phyloP scores from a whole-genome alignment of 1,284 basidiomycete species.

The Ganoderma boninense region DNA sequence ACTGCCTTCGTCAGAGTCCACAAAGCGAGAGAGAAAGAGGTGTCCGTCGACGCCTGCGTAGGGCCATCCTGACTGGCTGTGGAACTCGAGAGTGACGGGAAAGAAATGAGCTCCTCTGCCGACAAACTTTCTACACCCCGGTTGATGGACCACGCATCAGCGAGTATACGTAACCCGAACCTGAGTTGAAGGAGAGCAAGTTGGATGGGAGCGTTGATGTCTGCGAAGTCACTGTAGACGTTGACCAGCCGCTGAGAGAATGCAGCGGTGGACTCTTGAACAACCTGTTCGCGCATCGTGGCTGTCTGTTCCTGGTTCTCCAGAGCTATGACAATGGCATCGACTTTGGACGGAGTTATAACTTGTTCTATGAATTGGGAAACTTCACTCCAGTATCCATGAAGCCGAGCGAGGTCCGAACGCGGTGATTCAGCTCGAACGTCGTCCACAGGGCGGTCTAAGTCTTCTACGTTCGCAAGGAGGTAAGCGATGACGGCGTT shows the following conservation, averaged over 20 bases:
- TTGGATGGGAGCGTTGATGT: slow-evolving; percentile 75
- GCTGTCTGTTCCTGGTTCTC: slow-evolving; percentile 47
- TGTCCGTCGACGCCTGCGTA: slow-evolving; percentile 14
- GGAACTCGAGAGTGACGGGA: slow-evolving; percentile 60
- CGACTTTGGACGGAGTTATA: slow-evolving; percentile 55
- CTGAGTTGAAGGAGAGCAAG: slow-evolving; percentile 73
- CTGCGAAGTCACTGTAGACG: slow-evolving; percentile 69
- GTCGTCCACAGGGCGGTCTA: slow-evolving; percentile 34
- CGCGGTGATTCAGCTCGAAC: slow-evolving; percentile 34
- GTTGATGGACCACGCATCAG: slow-evolving; percentile 38
- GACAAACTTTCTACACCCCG: slow-evolving; percentile 31
- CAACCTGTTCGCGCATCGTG: slow-evolving; percentile 60
- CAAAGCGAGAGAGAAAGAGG: slow-evolving; percentile 49
- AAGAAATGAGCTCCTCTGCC: slow-evolving; percentile 53
- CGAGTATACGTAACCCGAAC: slow-evolving; percentile 77
- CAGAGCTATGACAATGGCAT: slow-evolving; percentile 48
- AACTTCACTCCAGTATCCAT: slow-evolving; percentile 86
- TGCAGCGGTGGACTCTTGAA: slow-evolving; percentile 72
- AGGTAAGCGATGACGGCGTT: slow-evolving; percentile 62
- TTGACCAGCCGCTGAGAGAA: slow-evolving; percentile 68
- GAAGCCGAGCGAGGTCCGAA: slow-evolving; percentile 67
- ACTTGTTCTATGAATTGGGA: slow-evolving; percentile 73
- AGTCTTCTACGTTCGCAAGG: slow-evolving; percentile 46
- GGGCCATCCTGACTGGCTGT: slow-evolving; percentile 42
- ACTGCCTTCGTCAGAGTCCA: slow-evolving; percentile 61